Base-by-base conservation (phyloP, 2,329 filamentous ascomycete genomes). In the Aureobasidium sp. region DNA sequence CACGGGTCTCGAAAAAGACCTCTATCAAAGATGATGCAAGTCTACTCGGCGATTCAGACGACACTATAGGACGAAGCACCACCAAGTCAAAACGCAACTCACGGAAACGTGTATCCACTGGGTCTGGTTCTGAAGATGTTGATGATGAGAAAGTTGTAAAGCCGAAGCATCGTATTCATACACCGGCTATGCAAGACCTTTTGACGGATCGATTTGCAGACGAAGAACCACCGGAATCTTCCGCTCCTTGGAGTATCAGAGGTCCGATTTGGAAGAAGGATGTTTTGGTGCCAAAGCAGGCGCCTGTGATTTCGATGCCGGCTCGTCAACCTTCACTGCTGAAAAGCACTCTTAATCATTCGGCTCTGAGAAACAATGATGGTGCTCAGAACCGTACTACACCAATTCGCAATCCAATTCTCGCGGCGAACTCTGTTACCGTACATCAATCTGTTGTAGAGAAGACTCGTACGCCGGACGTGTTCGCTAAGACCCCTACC, bases 231-330 rank as follows among this genome's bases (percentile, higher is more conserved):
- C 70, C 66, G 39, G 68, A 71, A 59, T 68, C 73, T 36, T 76
- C 76, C 29, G 73, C 75, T 36, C 77, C 77, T 2, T 75, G 76
- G 69, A 73, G 71, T 51, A 72, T 79, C 51, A 70, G 78, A 62
- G 78, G 78, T 21, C 73, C 78, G 16, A 75, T 80, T 63, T 80
- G 78, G 78, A 76, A 77, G 61, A 78, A 77, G 66, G 70, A 72
- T 39, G 66, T 66, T 25, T 62, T 66, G 44, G 53, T 61, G 13
- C 58, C 66, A 30, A 66, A 68, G 59, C 45, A 42, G 37, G 5
- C 25, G 27, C 57, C 47, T 5, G 41, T 27, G 14, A 3, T 29
- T 11, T 39, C 42, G 21, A 25, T 16, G 14, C 49, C 54, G 61
- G 54, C 39, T 27, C 55, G 51, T 50, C 57, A 55, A 16, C 44